Evolutionary conservation across 208 protist species (phyloP), one percentile per base, ranked within the genome.

Genomic region (Acanthamoeba royreba): DNA sequence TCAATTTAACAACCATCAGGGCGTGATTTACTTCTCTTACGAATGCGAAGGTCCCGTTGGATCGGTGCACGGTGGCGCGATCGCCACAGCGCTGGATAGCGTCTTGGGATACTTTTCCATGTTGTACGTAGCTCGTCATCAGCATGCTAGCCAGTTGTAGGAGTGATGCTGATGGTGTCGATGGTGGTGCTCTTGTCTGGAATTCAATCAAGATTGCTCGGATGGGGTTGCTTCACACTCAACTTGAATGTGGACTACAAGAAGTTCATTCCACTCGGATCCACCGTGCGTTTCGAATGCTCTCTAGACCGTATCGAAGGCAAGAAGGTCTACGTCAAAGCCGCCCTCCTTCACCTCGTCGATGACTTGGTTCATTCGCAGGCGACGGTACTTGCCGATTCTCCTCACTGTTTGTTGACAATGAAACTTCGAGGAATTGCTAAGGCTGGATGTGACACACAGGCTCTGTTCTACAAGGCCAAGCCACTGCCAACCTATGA

Each of bases 211-310:
- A 72, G 74, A 4, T 85, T 85, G 74, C n/a, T 85, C 3, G 74
- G 74, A 4, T 85, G 40, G 40, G 74, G 74, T 42, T 85, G 74
- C 45, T 85, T 85, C 74, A 85, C 74, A n/a, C 74, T 85, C 19
- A 85, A 85, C 74, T 17, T 85, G 74, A 85, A 85, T 31, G 74
- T 85, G 1, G 74, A 85, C 74, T 85, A 85, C 45, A 8, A 85
- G 22, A 85, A 55, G 74, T 85, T 85, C 74, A 85, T 85, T 42
- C 74, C 74, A 31, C 74, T 85, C 2, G 74, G 74, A n/a, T 85
- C 74, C 13, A 85, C 74, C 17, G 74, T 85, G 74, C 74, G 74
- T 4, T 85, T 85, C 25, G 74, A 85, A 31, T 85, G 74, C 74
- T 55, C 74, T n/a, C 11, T 53, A 1, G 43, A 85, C 17, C 40